phyloP scores from a whole-genome alignment of 169 alveolate species.

The Eimeria tenella region DNA sequence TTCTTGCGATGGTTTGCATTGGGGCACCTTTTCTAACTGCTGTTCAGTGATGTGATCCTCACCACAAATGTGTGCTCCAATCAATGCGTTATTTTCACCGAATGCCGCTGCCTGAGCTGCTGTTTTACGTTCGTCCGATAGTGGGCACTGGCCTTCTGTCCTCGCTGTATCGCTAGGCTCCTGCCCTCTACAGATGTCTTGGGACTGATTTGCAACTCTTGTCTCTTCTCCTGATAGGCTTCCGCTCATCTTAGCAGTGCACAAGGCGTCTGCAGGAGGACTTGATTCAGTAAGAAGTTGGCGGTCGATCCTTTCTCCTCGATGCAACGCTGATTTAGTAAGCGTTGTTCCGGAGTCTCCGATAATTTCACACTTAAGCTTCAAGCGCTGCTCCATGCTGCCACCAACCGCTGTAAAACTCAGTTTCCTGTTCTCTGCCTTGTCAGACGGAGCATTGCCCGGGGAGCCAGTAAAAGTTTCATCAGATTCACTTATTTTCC shows the following conservation, averaged over 20 bases:
- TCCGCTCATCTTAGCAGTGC: not conserved
- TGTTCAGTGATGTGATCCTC: not conserved
- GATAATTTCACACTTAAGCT: constrained; percentile 55
- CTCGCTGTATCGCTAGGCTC: not conserved
- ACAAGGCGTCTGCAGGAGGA: not conserved
- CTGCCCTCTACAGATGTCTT: not conserved
- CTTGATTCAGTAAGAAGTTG: not conserved
- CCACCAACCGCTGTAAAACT: constrained; percentile 57
- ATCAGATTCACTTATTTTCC: constrained; percentile 27
- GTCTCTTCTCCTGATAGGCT: not conserved
- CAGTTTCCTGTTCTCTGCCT: constrained; percentile 13
- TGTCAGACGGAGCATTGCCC: not conserved
- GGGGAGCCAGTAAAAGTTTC: not conserved
- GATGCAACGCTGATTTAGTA: constrained; percentile 1
- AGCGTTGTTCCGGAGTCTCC: not conserved
- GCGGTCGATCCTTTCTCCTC: not conserved
- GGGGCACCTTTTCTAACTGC: not conserved
- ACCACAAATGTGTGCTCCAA: not conserved
- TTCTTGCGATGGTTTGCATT: not conserved
- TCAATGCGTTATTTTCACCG: not conserved
- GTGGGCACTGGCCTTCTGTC: constrained; percentile 5
- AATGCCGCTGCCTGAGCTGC: too few relatives aligned
- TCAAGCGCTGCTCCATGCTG: constrained; percentile 56
- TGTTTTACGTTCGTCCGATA: not conserved
- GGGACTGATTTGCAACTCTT: not conserved